These are phyloP conservation scores for Penicillium sp. DNA, from an alignment of 2,329 filamentous ascomycete genomes.

Conservation along the genomic window DNA sequence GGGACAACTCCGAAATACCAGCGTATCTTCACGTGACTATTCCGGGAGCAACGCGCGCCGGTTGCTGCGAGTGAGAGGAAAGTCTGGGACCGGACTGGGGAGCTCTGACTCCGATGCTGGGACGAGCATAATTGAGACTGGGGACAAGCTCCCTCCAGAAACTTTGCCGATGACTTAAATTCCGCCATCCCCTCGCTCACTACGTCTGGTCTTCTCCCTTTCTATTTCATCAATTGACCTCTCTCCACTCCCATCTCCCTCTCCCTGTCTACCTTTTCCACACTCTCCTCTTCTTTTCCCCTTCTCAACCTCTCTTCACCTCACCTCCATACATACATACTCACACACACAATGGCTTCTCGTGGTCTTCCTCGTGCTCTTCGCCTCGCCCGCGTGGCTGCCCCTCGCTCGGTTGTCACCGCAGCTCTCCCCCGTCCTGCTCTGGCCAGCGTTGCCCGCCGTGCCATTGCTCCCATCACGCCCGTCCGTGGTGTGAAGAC, in stretches of 20 bases:
- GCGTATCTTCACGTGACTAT: no score
- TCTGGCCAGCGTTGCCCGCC: slow-evolving; percentile 43
- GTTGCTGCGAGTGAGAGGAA: not conserved
- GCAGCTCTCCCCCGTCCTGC: slow-evolving; percentile 48
- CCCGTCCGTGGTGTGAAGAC: slow-evolving; percentile 81
- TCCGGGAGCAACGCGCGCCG: no score
- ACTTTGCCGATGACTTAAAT: slow-evolving; percentile 2
- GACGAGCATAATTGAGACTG: no score
- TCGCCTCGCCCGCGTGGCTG: slow-evolving; percentile 53
- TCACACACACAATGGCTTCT: slow-evolving; percentile 40
- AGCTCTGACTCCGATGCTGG: not conserved
- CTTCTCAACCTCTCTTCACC: slow-evolving; percentile 7
- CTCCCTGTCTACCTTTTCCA: slow-evolving; percentile 11
- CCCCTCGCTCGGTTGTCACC: slow-evolving; percentile 52
- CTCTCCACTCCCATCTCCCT: not conserved
- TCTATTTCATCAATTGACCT: not conserved
- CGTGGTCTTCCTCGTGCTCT: slow-evolving; percentile 51
- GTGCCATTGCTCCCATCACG: slow-evolving; percentile 41
- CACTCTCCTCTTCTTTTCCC: slow-evolving; percentile 8
- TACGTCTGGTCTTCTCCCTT: no score
- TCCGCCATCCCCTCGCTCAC: not conserved
- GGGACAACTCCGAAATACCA: slow-evolving; percentile 11
- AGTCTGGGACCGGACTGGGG: not conserved
- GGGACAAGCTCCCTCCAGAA: not conserved
- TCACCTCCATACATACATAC: slow-evolving; percentile 1